Evolutionary conservation across 2,329 filamentous ascomycete species (phyloP).

Genomic region (Botryotinia convoluta): DNA sequence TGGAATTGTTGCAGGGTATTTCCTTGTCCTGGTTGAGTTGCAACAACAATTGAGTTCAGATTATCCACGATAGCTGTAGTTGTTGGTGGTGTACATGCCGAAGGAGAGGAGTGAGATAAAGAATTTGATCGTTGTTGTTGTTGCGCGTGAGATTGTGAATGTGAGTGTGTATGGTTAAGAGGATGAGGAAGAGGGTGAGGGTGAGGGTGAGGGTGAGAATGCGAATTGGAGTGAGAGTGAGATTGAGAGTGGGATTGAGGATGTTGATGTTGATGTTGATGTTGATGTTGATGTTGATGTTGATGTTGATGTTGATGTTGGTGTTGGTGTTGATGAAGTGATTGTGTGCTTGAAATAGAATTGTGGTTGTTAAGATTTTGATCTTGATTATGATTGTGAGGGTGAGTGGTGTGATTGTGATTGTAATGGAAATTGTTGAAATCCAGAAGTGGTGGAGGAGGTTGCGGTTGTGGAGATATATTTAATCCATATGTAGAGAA

Average conservation of each 20-base stretch:
- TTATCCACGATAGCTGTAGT: conserved; percentile 2
- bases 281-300: too few relatives aligned
- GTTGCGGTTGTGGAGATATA: conserved; percentile 20
- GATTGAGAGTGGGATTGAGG: background rate
- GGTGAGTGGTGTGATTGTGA: background rate
- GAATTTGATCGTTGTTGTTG: conserved; percentile 8
- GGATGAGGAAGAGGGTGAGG: background rate
- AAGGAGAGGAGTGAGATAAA: conserved; percentile 2
- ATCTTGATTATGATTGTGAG: background rate
- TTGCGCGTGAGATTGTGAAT: background rate
- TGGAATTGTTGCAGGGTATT: conserved; percentile 20
- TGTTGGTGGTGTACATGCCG: conserved; percentile 1
- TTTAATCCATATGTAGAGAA: conserved; percentile 31
- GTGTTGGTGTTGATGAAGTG: background rate
- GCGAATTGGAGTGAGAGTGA: background rate
- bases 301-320: background rate
- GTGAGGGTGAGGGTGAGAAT: conserved; percentile 4
- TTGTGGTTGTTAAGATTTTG: background rate
- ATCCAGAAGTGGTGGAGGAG: conserved; percentile 15
- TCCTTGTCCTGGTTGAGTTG: conserved; percentile 9
- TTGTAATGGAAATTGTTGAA: conserved; percentile 10
- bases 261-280: too few relatives aligned
- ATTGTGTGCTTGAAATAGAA: background rate
- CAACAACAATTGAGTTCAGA: conserved; percentile 6
- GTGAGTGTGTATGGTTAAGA: background rate